Percentiles rank a stretch among this genome's conserved stretches.
Evolutionary conservation across 257 asterid species (phyloP).

Genomic region (Solanum neorickii): DNA sequence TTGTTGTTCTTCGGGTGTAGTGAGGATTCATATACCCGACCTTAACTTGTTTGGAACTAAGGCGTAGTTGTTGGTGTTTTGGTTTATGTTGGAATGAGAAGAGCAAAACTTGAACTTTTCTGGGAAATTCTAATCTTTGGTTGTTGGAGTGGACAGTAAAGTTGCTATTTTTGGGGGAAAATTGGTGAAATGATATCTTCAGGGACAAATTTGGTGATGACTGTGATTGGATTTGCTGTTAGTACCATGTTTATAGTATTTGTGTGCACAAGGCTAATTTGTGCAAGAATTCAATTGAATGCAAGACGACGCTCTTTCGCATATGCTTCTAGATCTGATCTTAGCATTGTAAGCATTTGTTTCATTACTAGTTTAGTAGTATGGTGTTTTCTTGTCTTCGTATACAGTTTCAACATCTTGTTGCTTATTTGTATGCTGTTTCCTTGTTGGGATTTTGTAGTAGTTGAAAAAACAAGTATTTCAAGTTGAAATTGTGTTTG

Average conservation of each 20-base stretch:
- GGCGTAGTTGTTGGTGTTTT: neutral
- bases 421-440: neutral
- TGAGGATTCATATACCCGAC: neutral
- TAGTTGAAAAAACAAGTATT: neutral
- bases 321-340: slow-evolving; percentile 53
- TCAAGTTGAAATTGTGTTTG: neutral
- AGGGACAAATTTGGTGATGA: slow-evolving; percentile 74
- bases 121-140: slow-evolving; percentile 10
- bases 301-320: slow-evolving; percentile 35
- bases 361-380: neutral
- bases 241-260: slow-evolving; percentile 71
- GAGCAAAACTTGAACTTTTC: slow-evolving; percentile 8
- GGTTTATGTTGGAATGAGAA: slow-evolving; percentile 3
- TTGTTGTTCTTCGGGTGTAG: neutral
- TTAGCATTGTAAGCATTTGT: slow-evolving; percentile 48
- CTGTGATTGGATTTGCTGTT: slow-evolving; percentile 70
- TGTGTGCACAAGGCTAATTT: slow-evolving; percentile 74
- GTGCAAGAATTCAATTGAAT: slow-evolving; percentile 62
- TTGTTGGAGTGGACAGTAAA: neutral
- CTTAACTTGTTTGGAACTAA: neutral
- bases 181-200: slow-evolving; percentile 39
- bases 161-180: neutral
- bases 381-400: neutral
- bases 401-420: slow-evolving; percentile 1
- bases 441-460: neutral